Percentiles rank a stretch among this genome's conserved stretches.
Evolutionary conservation across 352 stramenopile species (phyloP).

Genomic region (Globisporangium spinosum): DNA sequence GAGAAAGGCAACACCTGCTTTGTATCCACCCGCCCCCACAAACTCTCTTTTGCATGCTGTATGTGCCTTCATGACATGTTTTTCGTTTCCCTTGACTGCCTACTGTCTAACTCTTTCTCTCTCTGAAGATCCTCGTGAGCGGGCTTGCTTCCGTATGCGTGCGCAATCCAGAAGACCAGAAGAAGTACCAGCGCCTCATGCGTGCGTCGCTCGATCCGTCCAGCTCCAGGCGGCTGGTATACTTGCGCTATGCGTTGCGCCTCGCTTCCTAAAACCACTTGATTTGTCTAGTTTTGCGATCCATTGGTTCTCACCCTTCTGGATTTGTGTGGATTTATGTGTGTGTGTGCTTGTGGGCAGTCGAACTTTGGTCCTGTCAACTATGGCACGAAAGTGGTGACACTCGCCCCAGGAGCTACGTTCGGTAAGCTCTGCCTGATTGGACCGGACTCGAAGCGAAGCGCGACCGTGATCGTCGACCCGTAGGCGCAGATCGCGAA

Average conservation of each 20-base stretch:
- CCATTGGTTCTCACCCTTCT: background rate
- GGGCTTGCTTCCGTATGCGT: constrained; percentile 75
- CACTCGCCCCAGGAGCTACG: constrained; percentile 68
- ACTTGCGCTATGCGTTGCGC: background rate
- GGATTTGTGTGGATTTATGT: background rate
- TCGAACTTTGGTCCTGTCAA: constrained; percentile 37
- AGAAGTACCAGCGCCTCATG: constrained; percentile 49
- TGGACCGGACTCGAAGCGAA: constrained; percentile 82
- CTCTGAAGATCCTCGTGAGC: constrained; percentile 71
- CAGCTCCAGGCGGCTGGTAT: constrained; percentile 41
- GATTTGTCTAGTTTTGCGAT: background rate
- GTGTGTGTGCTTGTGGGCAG: constrained; percentile 11
- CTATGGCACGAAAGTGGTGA: constrained; percentile 64
- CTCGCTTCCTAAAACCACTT: background rate
- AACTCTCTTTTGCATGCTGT: background rate
- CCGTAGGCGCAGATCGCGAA: constrained; percentile 59
- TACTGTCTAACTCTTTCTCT: background rate
- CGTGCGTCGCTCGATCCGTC: constrained; percentile 41
- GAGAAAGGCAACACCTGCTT: constrained; percentile 87
- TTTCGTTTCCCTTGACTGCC: background rate
- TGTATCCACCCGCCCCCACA: constrained; percentile 22
- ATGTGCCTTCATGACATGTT: background rate
- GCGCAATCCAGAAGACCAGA: constrained; percentile 64
- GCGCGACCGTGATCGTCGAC: constrained; percentile 78
- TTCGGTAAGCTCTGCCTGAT: constrained; percentile 86